A percentile compares a stretch with the other conserved stretches of the same genome.
phyloP scores from a whole-genome alignment of 768 basidiomycete species.

The Calocera viscosa region DNA sequence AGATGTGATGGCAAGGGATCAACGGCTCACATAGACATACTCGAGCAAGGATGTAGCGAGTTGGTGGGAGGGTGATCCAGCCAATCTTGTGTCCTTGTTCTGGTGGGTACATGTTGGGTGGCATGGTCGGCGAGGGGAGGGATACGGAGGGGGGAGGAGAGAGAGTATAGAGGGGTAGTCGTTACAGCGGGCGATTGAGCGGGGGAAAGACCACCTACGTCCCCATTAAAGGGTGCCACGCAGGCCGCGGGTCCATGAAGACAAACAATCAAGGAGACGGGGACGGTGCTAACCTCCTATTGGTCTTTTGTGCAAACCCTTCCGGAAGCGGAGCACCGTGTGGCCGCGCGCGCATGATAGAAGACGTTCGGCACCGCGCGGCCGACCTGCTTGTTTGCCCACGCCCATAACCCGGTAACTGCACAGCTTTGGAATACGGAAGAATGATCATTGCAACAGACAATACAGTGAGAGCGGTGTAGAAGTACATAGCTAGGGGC shows the following conservation, averaged over 20 bases:
- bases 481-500: background rate
- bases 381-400: no score
- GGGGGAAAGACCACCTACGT: background rate
- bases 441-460: background rate
- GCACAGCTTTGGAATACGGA: background rate
- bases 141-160: background rate
- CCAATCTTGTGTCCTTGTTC: background rate
- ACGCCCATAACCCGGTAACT: background rate
- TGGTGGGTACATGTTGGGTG: background rate
- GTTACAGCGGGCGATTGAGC: background rate
- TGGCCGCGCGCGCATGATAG: background rate
- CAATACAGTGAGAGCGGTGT: background rate
- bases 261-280: background rate
- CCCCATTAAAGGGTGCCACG: conserved; percentile 5
- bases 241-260: background rate
- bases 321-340: conserved; percentile 6
- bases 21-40: background rate
- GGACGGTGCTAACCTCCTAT: background rate
- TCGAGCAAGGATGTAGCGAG: conserved; percentile 1
- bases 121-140: background rate
- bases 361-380: no score
- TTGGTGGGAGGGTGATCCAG: conserved; percentile 1
- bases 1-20: background rate
- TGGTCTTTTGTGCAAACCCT: background rate
- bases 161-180: background rate